Conservation (phyloP, 306 rosid genomes). For the Canavalia ensiformis region DNA sequence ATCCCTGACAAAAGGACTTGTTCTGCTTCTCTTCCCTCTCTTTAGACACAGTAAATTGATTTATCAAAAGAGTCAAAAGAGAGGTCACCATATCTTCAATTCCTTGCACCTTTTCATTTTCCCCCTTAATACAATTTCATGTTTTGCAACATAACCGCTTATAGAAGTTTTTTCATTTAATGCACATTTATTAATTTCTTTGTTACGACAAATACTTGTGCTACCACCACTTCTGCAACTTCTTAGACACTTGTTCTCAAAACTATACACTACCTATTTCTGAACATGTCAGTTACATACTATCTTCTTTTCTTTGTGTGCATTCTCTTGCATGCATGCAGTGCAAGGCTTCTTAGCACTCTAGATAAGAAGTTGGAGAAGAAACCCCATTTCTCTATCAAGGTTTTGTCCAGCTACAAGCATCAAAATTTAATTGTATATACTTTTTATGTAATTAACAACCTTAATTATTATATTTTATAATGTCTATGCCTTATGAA, state of each 20-base stretch:
- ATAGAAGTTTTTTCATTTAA: constrained; percentile 55
- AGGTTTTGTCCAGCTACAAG: constrained; percentile 47
- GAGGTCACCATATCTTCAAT: constrained; percentile 52
- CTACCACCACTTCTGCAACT: neutral
- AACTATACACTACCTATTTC: neutral
- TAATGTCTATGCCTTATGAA: neutral
- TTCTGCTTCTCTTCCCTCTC: constrained; percentile 43
- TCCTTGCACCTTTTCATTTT: constrained; percentile 41
- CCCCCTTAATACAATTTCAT: constrained; percentile 55
- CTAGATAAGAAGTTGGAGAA: constrained; percentile 30
- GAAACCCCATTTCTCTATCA: constrained; percentile 40
- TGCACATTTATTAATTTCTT: constrained; percentile 43
- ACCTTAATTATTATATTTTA: neutral
- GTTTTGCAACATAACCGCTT: constrained; percentile 57
- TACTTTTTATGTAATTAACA: neutral
- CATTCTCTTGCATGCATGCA: constrained; percentile 60
- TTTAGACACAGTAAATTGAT: constrained; percentile 52
- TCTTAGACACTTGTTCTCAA: constrained; percentile 24
- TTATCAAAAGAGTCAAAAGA: constrained; percentile 15
- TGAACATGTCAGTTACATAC: constrained; percentile 56
- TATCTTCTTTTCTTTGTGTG: constrained; percentile 56
- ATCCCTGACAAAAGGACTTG: constrained; percentile 12
- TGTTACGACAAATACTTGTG: constrained; percentile 40
- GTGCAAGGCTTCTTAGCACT: constrained; percentile 48
- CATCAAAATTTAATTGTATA: neutral